Conservation (phyloP, 768 basidiomycete species). For the Chiua virens region DNA sequence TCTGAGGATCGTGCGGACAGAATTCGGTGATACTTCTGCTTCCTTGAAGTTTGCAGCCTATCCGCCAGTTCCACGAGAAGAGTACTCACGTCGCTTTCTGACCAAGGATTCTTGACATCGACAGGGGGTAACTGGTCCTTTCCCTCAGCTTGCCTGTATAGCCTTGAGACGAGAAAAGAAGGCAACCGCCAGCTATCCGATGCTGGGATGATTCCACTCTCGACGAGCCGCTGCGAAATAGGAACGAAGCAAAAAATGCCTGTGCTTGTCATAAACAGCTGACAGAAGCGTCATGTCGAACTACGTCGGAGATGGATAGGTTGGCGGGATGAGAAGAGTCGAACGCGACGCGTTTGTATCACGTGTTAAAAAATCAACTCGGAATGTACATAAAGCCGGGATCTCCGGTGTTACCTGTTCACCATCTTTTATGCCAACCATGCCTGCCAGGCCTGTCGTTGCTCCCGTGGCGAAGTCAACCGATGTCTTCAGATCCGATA, state of each 20-base stretch:
- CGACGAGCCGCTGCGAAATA: slow-evolving; percentile 24
- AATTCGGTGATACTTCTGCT: slow-evolving; percentile 1
- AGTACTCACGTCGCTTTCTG: slow-evolving; percentile 7
- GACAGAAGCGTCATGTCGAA: slow-evolving; percentile 26
- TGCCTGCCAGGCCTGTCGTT: slow-evolving; percentile 43
- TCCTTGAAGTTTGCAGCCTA: background rate
- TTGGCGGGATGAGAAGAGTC: background rate
- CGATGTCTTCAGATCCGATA: slow-evolving; percentile 68
- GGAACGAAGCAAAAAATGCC: slow-evolving; percentile 28
- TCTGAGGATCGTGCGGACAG: background rate
- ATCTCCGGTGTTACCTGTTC: background rate
- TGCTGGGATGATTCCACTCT: slow-evolving; percentile 18
- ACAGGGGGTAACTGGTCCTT: background rate
- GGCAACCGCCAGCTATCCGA: slow-evolving; percentile 8
- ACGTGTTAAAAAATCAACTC: slow-evolving; percentile 25
- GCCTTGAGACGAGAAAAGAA: background rate
- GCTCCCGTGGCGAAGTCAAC: slow-evolving; percentile 53
- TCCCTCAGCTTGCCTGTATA: background rate
- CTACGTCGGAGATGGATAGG: background rate
- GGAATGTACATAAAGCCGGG: background rate
- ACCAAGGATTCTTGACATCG: background rate
- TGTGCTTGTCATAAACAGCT: slow-evolving; percentile 21
- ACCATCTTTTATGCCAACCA: background rate
- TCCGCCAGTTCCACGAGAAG: background rate
- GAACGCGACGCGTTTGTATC: slow-evolving; percentile 9